Percentiles rank a stretch among this genome's conserved stretches.
Conservation (phyloP, 192 early-diverging fungal species). For the Coemansia sp. region DNA sequence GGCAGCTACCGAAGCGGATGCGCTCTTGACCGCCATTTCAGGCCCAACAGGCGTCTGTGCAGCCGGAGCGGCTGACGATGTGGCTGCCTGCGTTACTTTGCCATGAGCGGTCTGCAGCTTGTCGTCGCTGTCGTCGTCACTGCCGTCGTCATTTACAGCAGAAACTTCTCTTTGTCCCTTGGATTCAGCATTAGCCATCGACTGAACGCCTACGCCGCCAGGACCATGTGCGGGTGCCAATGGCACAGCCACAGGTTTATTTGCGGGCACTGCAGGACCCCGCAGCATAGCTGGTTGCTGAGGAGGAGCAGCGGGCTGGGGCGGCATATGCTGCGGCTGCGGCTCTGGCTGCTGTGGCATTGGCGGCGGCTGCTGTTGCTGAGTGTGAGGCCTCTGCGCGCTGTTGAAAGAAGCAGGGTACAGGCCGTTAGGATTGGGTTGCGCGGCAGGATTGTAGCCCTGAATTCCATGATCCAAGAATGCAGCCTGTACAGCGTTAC, state of each 20-base stretch:
- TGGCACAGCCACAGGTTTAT: constrained; percentile 8
- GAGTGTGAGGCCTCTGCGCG: not conserved
- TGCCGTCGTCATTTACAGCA: too few species aligned
- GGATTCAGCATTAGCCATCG: not conserved
- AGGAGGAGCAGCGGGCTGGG: not conserved
- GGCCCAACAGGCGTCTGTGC: not conserved
- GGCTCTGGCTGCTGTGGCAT: not conserved
- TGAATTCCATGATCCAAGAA: constrained; percentile 30
- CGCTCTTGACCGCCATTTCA: not conserved
- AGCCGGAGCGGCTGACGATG: not conserved
- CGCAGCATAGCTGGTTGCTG: not conserved
- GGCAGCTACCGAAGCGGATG: not conserved
- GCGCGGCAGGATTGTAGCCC: constrained; percentile 22
- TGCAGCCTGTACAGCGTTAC: constrained; percentile 21
- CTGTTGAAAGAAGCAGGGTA: constrained; percentile 1
- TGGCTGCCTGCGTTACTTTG: not conserved
- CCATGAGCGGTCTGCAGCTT: too few species aligned
- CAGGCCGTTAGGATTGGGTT: constrained; percentile 20
- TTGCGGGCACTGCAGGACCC: not conserved
- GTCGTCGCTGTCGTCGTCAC: too few species aligned
- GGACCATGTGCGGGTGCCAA: constrained; percentile 16
- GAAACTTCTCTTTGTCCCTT: not conserved
- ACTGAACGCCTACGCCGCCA: constrained; percentile 1
- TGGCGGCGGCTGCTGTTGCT: not conserved
- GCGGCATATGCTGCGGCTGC: constrained; percentile 8